Base-by-base conservation (phyloP, 352 stramenopile species). In the Phytophthora cryptogea region DNA sequence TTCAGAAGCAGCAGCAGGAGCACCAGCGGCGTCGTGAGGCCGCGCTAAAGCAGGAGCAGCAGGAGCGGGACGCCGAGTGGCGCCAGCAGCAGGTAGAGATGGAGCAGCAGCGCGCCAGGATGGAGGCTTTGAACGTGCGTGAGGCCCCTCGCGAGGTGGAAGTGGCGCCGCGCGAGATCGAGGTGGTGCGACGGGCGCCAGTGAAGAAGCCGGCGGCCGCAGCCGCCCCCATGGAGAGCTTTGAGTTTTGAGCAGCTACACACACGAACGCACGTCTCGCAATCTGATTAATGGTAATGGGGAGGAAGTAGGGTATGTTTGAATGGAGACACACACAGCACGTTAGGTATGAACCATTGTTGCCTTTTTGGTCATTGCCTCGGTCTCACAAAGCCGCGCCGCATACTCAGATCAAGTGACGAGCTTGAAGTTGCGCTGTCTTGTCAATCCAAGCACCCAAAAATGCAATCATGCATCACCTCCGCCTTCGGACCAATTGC, bases 11-110 rank as follows among this genome's bases (percentile, higher is more conserved):
- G 54, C 73, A 88, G 63, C 54, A 59, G 11, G 76, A 84, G 60
- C 78, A 88, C 63, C 75, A 81, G 48, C 79, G 79, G n/a, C 78
- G 68, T 17, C 79, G 79, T 43, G 82, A 91, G 45, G 76, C 75
- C 2, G 61, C 76, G 11, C 68, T 89, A 43, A 76, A 84, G 49
- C 67, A 88, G 36, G 70, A 87, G 39, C 76, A 89, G 37, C 63
- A 62, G 37, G 41, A 35, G 20, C 39, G 55, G 50, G 47, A 65
- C 23, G 50, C 27, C 7, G 54, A 67, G 35, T 59, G 35, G 46
- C 58, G 58, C 14, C 67, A 83, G 51, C 65, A 76, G 30, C 59
- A 74, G 44, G 45, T 67, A 44, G 63, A 76, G 43, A 20, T 80
- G 40, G 62, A 76, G 59, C 59, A 72, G 36, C 59, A 66, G 42